Base-by-base conservation (phyloP, 202 grass and related monocot genomes). In the Carex sylvatica region DNA sequence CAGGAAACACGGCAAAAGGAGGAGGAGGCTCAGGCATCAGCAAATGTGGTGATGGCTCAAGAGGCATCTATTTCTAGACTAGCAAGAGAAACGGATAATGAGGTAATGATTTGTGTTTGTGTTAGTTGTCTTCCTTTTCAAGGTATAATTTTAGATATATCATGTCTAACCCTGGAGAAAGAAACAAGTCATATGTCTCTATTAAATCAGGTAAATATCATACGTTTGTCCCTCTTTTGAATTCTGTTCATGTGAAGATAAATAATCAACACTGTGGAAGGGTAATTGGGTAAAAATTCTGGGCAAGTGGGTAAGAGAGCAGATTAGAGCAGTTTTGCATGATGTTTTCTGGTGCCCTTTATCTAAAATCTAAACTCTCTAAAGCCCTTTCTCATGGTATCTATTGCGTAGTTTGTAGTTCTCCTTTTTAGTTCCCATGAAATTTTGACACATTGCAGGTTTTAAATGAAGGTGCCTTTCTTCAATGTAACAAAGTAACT, bases 1-100 rank as follows among this genome's bases (percentile, higher is more conserved):
- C 74, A 98, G 96, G 92, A 98, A 88, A 93, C 79, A 82, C 89
- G 83, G 85, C 85, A 91, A 88, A 90, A 89, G 30, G 89, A 93
- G 12, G 93, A 97, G 38, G 90, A 87, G 73, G 70, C 88, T 40
- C 92, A 89, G 12, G 86, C 75, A 80, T 62, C 61, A 81, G 74
- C 74, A 65, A 79, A 79, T 54, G 83, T 78, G n/a, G 80, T 83
- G 38, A 79, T 78, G 73, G 86, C 88, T 86, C 77, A 20, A 70
- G 91, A 98, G 83, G 83, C 78, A 81, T 75, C 83, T 76, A 88
- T 93, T 85, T 86, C 85, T 71, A 90, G 83, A 88, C 73, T 98
- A 67, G 92, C 92, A 70, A 92, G 86, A 83, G 96, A 95, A 80
- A 92, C 89, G 46, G 88, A 98, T 61, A 84, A 85, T 79, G 92